These are phyloP conservation scores for Moricandia arvensis DNA, from an alignment of 345 rosid genomes.

Conservation along the genomic window DNA sequence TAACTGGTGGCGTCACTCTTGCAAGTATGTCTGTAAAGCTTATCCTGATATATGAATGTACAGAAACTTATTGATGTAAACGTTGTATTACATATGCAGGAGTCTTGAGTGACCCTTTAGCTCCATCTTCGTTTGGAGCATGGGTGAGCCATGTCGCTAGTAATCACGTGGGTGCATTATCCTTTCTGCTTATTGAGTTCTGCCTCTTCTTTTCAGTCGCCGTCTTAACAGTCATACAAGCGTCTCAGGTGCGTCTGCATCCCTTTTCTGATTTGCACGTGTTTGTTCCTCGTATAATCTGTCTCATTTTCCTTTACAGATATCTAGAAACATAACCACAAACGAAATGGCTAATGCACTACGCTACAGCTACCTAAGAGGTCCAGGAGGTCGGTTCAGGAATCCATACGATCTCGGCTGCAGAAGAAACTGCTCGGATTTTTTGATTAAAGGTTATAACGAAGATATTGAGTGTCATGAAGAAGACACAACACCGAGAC, in stretches of 20 bases:
- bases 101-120: conserved; percentile 67
- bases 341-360: conserved; percentile 91
- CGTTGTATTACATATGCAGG: conserved; percentile 48
- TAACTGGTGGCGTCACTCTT: conserved; percentile 82
- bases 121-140: conserved; percentile 74
- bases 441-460: conserved; percentile 86
- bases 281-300: conserved; percentile 8
- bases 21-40: conserved; percentile 55
- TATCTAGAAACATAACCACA: conserved; percentile 89
- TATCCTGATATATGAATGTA: conserved; percentile 1
- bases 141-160: conserved; percentile 57
- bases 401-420: conserved; percentile 90
- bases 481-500: conserved; percentile 38
- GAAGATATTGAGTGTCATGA: conserved; percentile 63
- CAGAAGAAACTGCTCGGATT: conserved; percentile 79
- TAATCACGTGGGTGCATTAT: conserved; percentile 66
- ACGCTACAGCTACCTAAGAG: conserved; percentile 91
- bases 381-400: conserved; percentile 82
- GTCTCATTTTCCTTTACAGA: conserved; percentile 41
- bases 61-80: background rate
- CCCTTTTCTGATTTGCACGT: conserved; percentile 5
- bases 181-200: conserved; percentile 66
- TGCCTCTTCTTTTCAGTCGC: conserved; percentile 86
- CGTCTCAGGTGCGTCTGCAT: conserved; percentile 64
- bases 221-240: conserved; percentile 70